These are phyloP conservation scores for Panicum miliaceum DNA, from an alignment of 176 grass and related monocot genomes.

Conservation along the genomic window DNA sequence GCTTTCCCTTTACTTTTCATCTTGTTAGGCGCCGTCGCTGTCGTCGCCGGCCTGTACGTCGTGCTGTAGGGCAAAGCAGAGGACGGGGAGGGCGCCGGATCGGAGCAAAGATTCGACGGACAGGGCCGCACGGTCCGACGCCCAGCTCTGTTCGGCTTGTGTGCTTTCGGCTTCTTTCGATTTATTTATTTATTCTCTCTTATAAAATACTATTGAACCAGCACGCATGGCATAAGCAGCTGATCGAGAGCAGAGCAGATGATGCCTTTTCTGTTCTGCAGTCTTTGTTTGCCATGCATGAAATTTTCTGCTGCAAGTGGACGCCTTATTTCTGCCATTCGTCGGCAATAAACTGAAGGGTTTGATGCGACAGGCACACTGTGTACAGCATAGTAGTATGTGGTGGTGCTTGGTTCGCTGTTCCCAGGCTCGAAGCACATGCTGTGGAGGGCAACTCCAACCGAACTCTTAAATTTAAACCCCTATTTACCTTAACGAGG, in stretches of 20 bases:
- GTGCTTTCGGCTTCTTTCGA: too few relatives aligned
- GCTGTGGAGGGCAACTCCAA: too few relatives aligned
- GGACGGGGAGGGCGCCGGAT: not conserved
- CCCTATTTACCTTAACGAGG: too few relatives aligned
- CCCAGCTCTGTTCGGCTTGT: too few relatives aligned
- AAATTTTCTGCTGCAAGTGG: not conserved
- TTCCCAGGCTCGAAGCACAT: not conserved
- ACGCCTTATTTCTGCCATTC: not conserved
- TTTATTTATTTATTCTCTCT: too few relatives aligned
- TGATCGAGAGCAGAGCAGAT: not conserved
- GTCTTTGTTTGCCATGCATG: too few relatives aligned
- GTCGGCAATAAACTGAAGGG: not conserved
- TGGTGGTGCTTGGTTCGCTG: not conserved
- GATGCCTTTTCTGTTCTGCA: not conserved
- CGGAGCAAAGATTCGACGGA: not conserved
- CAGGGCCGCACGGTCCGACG: too few relatives aligned
- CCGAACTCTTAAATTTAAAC: too few relatives aligned
- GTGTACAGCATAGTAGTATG: not conserved
- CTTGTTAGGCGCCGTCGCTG: slow-evolving; percentile 42
- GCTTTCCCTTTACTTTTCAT: not conserved
- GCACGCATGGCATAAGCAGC: not conserved
- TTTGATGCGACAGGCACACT: not conserved
- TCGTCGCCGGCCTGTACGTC: slow-evolving; percentile 45
- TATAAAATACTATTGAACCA: too few relatives aligned
- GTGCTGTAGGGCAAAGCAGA: slow-evolving; percentile 55